Evolutionary conservation across 2,329 filamentous ascomycete species (phyloP), one percentile per base, ranked within the genome.

Genomic region (Alternaria triticina): DNA sequence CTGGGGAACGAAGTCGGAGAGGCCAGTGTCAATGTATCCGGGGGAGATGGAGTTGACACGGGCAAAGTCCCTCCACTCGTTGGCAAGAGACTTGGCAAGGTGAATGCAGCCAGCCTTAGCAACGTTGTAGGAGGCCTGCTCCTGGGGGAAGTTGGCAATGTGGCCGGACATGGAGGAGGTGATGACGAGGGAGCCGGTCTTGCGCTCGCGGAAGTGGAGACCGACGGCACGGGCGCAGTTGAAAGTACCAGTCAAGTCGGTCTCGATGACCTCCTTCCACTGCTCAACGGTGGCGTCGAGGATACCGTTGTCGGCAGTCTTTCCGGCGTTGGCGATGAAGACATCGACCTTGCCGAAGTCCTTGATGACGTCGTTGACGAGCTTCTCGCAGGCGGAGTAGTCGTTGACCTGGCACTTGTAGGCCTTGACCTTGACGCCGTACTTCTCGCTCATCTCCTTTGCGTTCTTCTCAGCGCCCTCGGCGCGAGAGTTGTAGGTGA

Each of bases 151-250:
- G 87, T 95, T 95, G 86, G 94, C 92, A 68, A 95, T 89, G 82
- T 89, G 88, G 69, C 91, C 92, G 54, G 90, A 93, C 91, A 95
- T 91, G 71, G 85, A 87, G n/a, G 88, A 84, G 43, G 89, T 91
- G 78, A 90, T 88, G 80, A 91, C 83, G 77, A 91, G 86, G 65
- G 85, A 87, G 54, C 89, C 89, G 50, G 83, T 88, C 71, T 87
- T 87, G 65, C 86, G 85, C 81, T 89, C 82, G 80, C 88, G 88
- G 86, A 90, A 90, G 81, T 96, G 91, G 59, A 90, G 86, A 33
- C 94, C 94, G n/a, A 93, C 92, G 20, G 93, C 93, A 83, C 95
- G 92, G 25, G 93, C 93, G 67, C 93, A 96, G 85, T 92, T 95
- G 81, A 91, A 93, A 43, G 90, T 90, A 12, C 94, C 94, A n/a